Evolutionary conservation across 106 monocot species (phyloP).

Genomic region (Platanthera zijinensis): DNA sequence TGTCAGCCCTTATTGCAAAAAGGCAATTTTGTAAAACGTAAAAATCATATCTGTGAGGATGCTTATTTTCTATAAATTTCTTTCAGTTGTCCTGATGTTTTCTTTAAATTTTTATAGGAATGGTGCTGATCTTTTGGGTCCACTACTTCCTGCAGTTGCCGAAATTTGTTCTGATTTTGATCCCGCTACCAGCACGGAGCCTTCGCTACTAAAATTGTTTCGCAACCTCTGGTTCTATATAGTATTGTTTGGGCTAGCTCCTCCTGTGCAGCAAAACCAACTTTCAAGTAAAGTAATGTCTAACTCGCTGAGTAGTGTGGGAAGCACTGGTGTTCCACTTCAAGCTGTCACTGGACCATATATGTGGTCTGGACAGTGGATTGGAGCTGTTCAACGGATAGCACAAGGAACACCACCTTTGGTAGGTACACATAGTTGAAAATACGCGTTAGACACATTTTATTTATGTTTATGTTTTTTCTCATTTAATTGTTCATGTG

Average conservation of each 20-base stretch:
- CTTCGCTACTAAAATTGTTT: conserved; percentile 83
- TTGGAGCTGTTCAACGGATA: conserved; percentile 69
- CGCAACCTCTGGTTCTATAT: conserved; percentile 99
- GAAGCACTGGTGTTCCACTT: conserved; percentile 54
- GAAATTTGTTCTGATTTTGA: conserved; percentile 97
- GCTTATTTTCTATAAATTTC: background rate
- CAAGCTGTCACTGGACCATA: conserved; percentile 89
- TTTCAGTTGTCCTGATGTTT: background rate
- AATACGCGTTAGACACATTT: too few species aligned
- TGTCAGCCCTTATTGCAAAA: background rate
- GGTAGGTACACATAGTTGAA: conserved; percentile 33
- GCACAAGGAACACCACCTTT: conserved; percentile 88
- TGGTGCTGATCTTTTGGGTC: conserved; percentile 95
- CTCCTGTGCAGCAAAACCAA: conserved; percentile 69
- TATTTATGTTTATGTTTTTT: too few species aligned
- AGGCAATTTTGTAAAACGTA: background rate
- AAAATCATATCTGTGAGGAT: background rate
- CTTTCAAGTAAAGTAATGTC: conserved; percentile 52
- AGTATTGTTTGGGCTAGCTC: conserved; percentile 93
- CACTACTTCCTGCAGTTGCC: conserved; percentile 93
- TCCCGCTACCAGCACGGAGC: conserved; percentile 70
- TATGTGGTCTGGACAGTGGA: conserved; percentile 82
- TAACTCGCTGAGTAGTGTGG: conserved; percentile 46
- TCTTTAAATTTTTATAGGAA: conserved; percentile 44
- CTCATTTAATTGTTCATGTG: too few species aligned